These are phyloP conservation scores for Tricladium varicosporioides DNA, from an alignment of 2,329 filamentous ascomycete species.

Conservation along the genomic window DNA sequence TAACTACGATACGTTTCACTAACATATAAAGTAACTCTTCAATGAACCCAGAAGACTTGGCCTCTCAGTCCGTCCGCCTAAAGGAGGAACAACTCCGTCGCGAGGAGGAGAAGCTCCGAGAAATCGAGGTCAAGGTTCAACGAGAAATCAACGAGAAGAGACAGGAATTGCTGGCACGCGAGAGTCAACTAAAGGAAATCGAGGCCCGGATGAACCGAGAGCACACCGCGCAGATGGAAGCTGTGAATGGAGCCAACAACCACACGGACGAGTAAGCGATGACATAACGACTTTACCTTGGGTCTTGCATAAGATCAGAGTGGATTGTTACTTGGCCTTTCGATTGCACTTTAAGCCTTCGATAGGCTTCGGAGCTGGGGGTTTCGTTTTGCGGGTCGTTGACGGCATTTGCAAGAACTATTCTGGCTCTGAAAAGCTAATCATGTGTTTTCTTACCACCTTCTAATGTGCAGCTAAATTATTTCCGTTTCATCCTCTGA, in stretches of 20 bases:
- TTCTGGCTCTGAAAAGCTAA: conserved; percentile 35
- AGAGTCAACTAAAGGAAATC: conserved; percentile 98
- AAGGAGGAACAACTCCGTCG: conserved; percentile 99
- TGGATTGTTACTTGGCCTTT: conserved; percentile 16
- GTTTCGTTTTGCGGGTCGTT: conserved; percentile 34
- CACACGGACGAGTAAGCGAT: conserved; percentile 27
- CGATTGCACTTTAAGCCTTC: conserved; percentile 23
- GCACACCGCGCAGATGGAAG: conserved; percentile 52
- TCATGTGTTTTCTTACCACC: conserved; percentile 35
- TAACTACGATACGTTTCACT: conserved; percentile 3
- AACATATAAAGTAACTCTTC: conserved; percentile 64
- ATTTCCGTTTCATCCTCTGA: conserved; percentile 26
- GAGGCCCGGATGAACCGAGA: conserved; percentile 96
- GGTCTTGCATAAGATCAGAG: conserved; percentile 10
- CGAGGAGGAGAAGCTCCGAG: conserved; percentile 98
- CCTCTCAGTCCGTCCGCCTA: conserved; percentile 93
- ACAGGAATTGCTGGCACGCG: conserved; percentile 94
- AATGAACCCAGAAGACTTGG: conserved; percentile 97
- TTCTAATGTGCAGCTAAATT: conserved; percentile 36
- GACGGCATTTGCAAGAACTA: conserved; percentile 34
- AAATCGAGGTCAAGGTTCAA: conserved; percentile 99
- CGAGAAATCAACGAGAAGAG: conserved; percentile 99
- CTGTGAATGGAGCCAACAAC: conserved; percentile 31
- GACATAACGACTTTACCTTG: conserved; percentile 15
- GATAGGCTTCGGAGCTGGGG: conserved; percentile 27